A percentile compares a stretch with the other conserved stretches of the same genome.
Evolutionary conservation across 2,329 filamentous ascomycete species (phyloP).

Genomic region (Pseudogymnoascus sp.): DNA sequence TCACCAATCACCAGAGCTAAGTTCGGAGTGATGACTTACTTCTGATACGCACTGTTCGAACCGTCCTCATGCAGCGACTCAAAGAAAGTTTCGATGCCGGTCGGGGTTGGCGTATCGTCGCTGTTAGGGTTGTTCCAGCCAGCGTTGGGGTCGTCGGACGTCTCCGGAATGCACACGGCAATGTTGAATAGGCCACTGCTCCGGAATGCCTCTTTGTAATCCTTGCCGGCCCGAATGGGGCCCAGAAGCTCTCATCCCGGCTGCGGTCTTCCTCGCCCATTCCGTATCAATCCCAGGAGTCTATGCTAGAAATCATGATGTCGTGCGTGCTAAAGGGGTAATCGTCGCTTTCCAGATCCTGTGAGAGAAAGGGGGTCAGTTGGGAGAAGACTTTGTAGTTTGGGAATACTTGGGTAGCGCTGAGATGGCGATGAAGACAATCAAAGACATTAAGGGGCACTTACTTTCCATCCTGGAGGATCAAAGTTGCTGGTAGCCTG

Average conservation of each 20-base stretch:
- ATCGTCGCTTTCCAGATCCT: neutral
- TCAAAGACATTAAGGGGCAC: neutral
- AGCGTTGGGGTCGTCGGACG: neutral
- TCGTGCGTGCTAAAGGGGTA: neutral
- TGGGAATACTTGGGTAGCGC: neutral
- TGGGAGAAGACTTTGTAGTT: neutral
- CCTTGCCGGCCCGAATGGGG: neutral
- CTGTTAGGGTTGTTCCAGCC: neutral
- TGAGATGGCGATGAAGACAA: neutral
- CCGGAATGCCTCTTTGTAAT: neutral
- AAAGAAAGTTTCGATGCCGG: neutral
- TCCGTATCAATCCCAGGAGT: neutral
- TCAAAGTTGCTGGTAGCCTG: neutral
- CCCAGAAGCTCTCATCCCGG: neutral
- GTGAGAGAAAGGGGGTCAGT: neutral
- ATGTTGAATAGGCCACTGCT: neutral
- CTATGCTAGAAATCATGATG: neutral
- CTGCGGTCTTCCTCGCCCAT: slow-evolving; percentile 2
- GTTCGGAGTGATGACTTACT: neutral
- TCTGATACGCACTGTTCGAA: neutral
- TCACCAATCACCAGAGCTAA: neutral
- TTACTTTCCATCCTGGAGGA: neutral
- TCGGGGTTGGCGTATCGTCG: neutral
- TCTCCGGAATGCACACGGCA: neutral
- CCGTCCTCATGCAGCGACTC: neutral